Base-by-base conservation (phyloP, 1,284 basidiomycete species). In the Apiotrichum siamense region DNA sequence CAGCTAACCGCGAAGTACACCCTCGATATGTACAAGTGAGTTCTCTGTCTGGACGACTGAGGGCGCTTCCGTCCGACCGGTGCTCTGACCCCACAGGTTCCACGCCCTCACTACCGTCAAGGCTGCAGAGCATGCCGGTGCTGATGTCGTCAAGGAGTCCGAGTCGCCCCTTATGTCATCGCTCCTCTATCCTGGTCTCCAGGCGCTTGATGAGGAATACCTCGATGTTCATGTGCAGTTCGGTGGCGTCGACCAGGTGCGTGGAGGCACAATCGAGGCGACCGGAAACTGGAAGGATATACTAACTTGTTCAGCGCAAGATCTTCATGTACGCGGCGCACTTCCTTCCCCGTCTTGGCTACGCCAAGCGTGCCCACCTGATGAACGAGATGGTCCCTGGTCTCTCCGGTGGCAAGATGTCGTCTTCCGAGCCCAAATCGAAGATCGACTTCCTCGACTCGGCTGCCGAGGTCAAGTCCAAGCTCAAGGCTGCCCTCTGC, bases 361-460 rank as follows among this genome's bases (percentile, higher is more conserved):
- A 97, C 77, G 77, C 78, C 45, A 97, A 97, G 76, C 88, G 96
- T 40, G 88, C 93, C 0, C 94, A 99, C 74, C 79, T 99, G 32
- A 99, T 98, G 94, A 98, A 97, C 76, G 79, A 82, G 15, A 98
- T 99, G 94, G 92, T 98, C 0, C 94, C 96, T 20, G 94, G 96
- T 36, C 81, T 98, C 41, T 77, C 79, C 13, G 94, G 94, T 26
- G 89, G 89, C 23, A 99, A 99, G 74, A 98, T 99, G 96, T 94
- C 90, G n/a, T 85, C 91, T 0, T 97, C 94, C 1, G 94, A 97
- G 66, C 87, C 89, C 25, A 88, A 93, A 72, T 90, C 86, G 59
- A 99, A 98, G 76, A 97, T 98, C 71, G 94, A 98, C 76, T 93
- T 98, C 75, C 83, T 98, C 59, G 94, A 98, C 75, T 72, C 83